These are phyloP conservation scores for Ophiosphaerella herpotricha DNA, from an alignment of 2,329 filamentous ascomycete genomes.

Conservation along the genomic window DNA sequence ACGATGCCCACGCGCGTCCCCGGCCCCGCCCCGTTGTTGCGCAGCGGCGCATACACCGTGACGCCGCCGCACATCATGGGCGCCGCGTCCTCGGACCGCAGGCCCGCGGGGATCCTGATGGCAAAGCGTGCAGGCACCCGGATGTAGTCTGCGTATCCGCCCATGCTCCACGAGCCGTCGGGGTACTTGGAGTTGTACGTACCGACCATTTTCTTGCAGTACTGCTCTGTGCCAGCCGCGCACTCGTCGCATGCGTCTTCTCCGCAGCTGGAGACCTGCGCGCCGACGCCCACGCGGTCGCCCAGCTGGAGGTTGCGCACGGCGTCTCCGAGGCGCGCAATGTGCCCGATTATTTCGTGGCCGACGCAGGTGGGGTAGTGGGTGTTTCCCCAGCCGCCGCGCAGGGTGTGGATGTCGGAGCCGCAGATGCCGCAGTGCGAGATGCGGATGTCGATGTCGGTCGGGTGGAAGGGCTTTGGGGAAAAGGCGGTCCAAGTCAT, in stretches of 20 bases:
- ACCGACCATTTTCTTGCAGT: conserved; percentile 55
- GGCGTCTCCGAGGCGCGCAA: conserved; percentile 42
- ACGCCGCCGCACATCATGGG: conserved; percentile 80
- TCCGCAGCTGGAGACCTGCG: conserved; percentile 56
- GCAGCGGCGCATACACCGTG: conserved; percentile 72
- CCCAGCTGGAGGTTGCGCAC: conserved; percentile 60
- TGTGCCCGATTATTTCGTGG: conserved; percentile 49
- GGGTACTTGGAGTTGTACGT: conserved; percentile 65
- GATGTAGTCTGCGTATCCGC: conserved; percentile 63
- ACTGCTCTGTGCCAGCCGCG: conserved; percentile 49
- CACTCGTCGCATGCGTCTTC: conserved; percentile 59
- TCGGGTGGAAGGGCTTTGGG: conserved; percentile 47
- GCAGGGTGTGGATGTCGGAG: conserved; percentile 45
- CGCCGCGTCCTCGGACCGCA: conserved; percentile 59
- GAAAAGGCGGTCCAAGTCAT: conserved; percentile 58
- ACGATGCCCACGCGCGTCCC: conserved; percentile 74
- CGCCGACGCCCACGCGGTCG: conserved; percentile 62
- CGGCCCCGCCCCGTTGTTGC: conserved; percentile 68
- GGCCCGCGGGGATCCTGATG: conserved; percentile 58
- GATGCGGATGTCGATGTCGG: conserved; percentile 44
- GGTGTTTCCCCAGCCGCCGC: conserved; percentile 52
- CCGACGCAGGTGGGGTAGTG: conserved; percentile 50
- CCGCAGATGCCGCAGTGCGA: conserved; percentile 44
- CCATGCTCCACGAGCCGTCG: conserved; percentile 66
- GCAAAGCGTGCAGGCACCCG: conserved; percentile 64